phyloP scores from a whole-genome alignment of 345 rosid species.

The Camelina sativa region DNA sequence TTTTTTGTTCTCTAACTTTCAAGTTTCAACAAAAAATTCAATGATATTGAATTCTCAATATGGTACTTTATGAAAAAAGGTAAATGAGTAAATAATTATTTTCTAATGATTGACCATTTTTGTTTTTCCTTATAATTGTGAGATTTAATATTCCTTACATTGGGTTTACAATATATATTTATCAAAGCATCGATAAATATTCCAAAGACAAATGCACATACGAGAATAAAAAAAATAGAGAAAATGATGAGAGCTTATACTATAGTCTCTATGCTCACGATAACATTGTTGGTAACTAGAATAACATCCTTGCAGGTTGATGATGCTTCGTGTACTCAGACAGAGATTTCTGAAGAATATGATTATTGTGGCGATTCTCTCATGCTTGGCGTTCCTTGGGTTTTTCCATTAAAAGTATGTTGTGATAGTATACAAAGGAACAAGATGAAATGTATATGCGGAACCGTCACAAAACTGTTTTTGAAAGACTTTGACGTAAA shows the following conservation, averaged over 20 bases:
- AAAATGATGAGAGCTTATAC: neutral
- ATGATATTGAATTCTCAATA: neutral
- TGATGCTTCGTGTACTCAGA: neutral
- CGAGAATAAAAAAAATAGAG: neutral
- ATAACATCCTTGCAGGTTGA: neutral
- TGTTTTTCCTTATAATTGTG: neutral
- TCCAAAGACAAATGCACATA: neutral
- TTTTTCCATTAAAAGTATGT: neutral
- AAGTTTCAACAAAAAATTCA: too few species aligned
- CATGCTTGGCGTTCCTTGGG: neutral
- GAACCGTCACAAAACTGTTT: neutral
- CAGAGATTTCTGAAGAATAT: neutral
- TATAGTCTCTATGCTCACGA: neutral
- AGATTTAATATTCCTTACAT: neutral
- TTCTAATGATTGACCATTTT: neutral
- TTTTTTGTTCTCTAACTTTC: too few species aligned
- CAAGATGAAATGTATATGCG: neutral
- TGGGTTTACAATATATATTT: too few species aligned
- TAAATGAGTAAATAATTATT: neutral
- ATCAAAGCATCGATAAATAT: neutral
- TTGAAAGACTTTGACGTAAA: neutral
- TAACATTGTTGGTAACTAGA: neutral
- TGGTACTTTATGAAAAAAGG: neutral
- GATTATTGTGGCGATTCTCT: neutral
- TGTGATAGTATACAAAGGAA: neutral